Conservation (phyloP, 371 early-diverging fungal species). For the Apophysomyces variabilis region DNA sequence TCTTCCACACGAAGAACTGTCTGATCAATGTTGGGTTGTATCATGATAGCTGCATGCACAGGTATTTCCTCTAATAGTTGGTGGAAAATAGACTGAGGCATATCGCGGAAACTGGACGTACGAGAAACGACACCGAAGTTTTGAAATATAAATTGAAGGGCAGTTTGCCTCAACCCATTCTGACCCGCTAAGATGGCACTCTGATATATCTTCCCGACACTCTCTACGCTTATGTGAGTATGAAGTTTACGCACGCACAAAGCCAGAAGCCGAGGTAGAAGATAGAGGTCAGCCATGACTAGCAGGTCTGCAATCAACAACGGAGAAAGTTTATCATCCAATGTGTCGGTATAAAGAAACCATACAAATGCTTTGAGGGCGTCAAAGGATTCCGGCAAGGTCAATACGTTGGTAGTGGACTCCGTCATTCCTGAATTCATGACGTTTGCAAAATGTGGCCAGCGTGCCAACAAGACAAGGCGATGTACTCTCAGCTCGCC, state of each 20-base stretch:
- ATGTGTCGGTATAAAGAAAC: conserved; percentile 64
- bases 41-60: not conserved
- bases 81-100: conserved; percentile 58
- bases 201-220: conserved; percentile 58
- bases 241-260: conserved; percentile 55
- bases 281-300: conserved; percentile 64
- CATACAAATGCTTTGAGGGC: conserved; percentile 56
- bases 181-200: conserved; percentile 58
- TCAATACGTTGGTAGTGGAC: conserved; percentile 41
- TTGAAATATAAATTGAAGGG: conserved; percentile 58
- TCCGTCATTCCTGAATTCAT: conserved; percentile 59
- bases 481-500: conserved; percentile 48
- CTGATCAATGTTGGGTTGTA: not conserved
- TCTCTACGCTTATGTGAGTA: conserved; percentile 54
- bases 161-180: conserved; percentile 55
- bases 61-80: conserved; percentile 68
- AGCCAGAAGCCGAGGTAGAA: conserved; percentile 55
- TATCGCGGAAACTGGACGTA: conserved; percentile 53
- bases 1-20: not conserved
- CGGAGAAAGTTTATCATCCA: conserved; percentile 33
- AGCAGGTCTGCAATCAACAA: conserved; percentile 59
- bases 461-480: conserved; percentile 58
- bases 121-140: conserved; percentile 66
- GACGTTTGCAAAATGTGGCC: conserved; percentile 66
- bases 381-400: conserved; percentile 53